A percentile compares a stretch with the other conserved stretches of the same genome.
Conservation (phyloP, 371 early-diverging fungal genomes). For the Basidiobolus meristosporus region DNA sequence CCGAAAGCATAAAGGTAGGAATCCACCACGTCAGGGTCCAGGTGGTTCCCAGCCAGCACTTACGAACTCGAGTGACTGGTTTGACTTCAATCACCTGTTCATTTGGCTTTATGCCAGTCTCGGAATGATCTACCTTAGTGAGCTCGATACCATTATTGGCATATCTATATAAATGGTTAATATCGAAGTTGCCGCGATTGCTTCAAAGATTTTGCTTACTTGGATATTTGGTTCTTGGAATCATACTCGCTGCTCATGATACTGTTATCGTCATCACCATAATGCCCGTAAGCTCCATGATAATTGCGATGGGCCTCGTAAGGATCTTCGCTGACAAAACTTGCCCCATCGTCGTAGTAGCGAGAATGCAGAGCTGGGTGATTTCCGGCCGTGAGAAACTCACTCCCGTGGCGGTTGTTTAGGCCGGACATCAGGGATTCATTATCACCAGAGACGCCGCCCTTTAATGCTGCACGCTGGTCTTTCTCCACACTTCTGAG, state of each 20-base stretch:
- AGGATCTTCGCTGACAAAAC: neutral
- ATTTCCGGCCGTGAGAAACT: neutral
- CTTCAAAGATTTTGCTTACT: slow-evolving; percentile 2
- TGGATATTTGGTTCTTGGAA: neutral
- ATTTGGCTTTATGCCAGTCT: slow-evolving; percentile 10
- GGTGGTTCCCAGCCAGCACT: slow-evolving; percentile 66
- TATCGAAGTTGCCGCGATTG: slow-evolving; percentile 4
- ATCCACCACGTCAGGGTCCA: slow-evolving; percentile 81
- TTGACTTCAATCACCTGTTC: slow-evolving; percentile 20
- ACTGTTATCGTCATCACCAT: no score
- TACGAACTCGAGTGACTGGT: slow-evolving; percentile 25
- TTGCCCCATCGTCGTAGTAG: neutral
- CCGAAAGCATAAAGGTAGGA: slow-evolving; percentile 35
- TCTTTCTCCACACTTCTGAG: slow-evolving; percentile 54
- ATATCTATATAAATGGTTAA: neutral
- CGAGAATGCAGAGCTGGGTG: neutral
- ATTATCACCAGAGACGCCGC: neutral
- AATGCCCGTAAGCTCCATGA: no score
- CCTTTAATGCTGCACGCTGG: slow-evolving; percentile 24
- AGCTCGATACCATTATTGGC: slow-evolving; percentile 1
- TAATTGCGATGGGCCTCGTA: neutral
- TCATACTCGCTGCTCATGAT: neutral
- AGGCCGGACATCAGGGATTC: slow-evolving; percentile 1
- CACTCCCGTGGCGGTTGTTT: neutral
- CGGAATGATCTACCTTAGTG: slow-evolving; percentile 19